Conservation (phyloP, 257 asterid species). For the Solanum sitiens region DNA sequence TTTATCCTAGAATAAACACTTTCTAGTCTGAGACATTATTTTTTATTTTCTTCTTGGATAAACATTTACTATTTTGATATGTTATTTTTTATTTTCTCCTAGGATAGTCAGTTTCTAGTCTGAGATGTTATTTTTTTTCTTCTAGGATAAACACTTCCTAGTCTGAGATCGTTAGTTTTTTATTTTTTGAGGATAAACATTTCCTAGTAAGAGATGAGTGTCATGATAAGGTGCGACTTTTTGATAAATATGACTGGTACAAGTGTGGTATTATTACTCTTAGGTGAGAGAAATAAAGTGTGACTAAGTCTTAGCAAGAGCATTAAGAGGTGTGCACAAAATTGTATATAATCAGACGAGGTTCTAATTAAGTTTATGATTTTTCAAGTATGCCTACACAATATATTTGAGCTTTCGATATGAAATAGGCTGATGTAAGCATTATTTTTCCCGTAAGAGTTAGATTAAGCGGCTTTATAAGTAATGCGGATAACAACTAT, state of each 20-base stretch:
- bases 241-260: not conserved
- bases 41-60: no score
- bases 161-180: no score
- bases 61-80: no score
- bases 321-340: not conserved
- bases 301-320: not conserved
- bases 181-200: no score
- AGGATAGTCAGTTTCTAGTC: no score
- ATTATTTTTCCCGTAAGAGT: not conserved
- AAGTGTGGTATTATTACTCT: not conserved
- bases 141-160: no score
- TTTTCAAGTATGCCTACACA: not conserved
- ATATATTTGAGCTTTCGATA: not conserved
- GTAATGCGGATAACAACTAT: not conserved
- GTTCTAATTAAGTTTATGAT: not conserved
- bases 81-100: no score
- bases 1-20: no score
- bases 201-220: no score
- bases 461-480: not conserved
- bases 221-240: no score
- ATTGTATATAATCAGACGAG: not conserved
- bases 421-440: not conserved
- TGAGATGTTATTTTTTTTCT: no score
- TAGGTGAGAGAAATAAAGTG: not conserved
- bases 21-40: no score